Base-by-base conservation (phyloP, 306 rosid genomes). In the Nissolia schottii region DNA sequence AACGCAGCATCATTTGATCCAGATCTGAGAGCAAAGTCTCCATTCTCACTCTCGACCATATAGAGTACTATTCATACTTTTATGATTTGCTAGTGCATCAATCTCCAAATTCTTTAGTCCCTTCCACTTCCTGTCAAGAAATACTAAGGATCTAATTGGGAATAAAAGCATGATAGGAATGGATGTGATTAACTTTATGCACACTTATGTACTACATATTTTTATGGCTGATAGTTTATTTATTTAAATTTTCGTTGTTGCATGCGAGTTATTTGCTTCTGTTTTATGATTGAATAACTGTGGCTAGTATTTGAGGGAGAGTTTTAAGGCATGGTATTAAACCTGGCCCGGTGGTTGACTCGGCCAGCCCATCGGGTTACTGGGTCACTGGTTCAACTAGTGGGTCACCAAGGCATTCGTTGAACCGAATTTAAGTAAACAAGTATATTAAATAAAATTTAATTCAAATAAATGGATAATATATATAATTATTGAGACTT, bases 71-170 rank as follows among this genome's bases (percentile, higher is more conserved):
- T 34, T 64, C 57, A 69, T 74, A 16, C 57, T 41, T 61, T 27
- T 53, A 9, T 70, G 48, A 27, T 69, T 68, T 78, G 12, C 24
- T 74, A 10, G 9, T 51, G 10, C 54, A 32, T 18, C 5, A 22
- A 62, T 45, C 32, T 69, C 54, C 22, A 64, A 61, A 35, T 67
- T 74, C 28, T 73, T 13, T 27, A 1, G 13, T 68, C 59, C 46
- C 57, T n/a, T n/a, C n/a, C n/a, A n/a, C 50, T 66, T 34, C 53
- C 49, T 73, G 53, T 73, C 74, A 25, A 27, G 70, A 63, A 54
- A 67, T 53, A 34, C 37, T 18, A n/a, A n/a, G n/a, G 16, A 28
- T 53, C 45, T 67, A 13, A 71, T 20, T 7, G 28, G 48, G 64
- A 46, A 57, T 27, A 67, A 37, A 77, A 28, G 43, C 29, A n/a